These are phyloP conservation scores for Kitagawia praeruptora DNA, from an alignment of 129 eudicot genomes.

Conservation along the genomic window DNA sequence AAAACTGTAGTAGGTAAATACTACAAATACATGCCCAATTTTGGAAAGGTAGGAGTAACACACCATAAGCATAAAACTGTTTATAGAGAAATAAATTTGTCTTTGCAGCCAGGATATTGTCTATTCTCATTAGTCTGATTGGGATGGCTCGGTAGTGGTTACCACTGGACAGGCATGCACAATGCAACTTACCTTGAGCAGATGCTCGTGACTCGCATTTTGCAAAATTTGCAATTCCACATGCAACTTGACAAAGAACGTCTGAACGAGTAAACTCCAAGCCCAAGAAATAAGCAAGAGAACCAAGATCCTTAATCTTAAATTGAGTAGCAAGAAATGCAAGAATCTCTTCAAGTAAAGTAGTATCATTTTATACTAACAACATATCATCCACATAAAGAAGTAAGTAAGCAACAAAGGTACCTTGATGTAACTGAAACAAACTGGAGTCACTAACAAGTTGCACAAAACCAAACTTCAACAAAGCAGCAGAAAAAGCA, in stretches of 20 bases:
- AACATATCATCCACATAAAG: no score
- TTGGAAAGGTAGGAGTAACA: neutral
- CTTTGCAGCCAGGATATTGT: neutral
- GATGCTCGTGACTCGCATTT: slow-evolving; percentile 94
- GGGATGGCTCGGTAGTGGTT: neutral
- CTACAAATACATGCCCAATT: neutral
- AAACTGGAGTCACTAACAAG: no score
- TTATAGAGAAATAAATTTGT: neutral
- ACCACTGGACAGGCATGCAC: neutral
- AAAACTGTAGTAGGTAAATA: neutral
- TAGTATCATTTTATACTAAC: no score
- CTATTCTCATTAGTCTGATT: neutral
- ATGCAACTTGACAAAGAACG: slow-evolving; percentile 97
- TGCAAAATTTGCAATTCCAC: slow-evolving; percentile 98
- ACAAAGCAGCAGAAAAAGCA: no score
- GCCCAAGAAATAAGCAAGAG: no score
- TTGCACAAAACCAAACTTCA: no score
- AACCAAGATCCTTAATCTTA: no score
- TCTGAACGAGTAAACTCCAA: no score
- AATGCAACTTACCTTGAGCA: slow-evolving; percentile 55
- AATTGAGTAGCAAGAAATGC: no score
- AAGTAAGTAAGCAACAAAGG: no score
- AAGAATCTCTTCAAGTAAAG: no score
- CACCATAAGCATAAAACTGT: neutral
- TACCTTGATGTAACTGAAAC: no score